Evolutionary conservation across 495 filamentous ascomycete genomes (phyloP), one percentile per base, ranked within the genome.

Genomic region (Stereocaulon alpinum): DNA sequence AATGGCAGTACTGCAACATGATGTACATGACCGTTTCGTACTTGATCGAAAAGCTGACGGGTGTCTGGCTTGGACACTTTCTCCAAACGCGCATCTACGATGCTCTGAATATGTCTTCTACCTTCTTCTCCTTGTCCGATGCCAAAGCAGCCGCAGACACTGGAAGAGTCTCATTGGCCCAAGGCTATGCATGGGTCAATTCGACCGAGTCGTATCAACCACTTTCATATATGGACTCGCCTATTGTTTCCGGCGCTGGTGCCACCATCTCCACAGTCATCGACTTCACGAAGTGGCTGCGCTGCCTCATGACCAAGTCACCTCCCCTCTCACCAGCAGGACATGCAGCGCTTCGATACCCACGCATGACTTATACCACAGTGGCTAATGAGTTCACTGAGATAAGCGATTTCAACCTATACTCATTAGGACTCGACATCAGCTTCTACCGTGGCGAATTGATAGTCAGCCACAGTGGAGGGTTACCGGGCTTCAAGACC

Each of bases 251-350:
- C n/a, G 80, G 79, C 18, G 78, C 77, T 0, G 81, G 81, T 0
- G 64, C 72, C 0, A 70, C 77, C 2, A 72, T 82, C 18, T 77
- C 74, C 18, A 80, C 66, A 27, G 80, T 80, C 4, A 61, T 72
- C 2, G 80, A 83, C 53, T 84, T 82, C 50, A 66, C 74, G 0
- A 72, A 68, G 17, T 84, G 79, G 78, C 43, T 81, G 4, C 67
- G 68, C 11, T 72, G 72, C n/a, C 24, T 70, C 63, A 68, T 74
- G 24, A 49, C 67, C 15, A 57, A 66, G 42, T 59, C 64, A 1
- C 63, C 62, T 2, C 73, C 74, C 1, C 53, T 76, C 5, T 67
- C 70, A 17, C 53, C 49, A 56, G 65, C 68, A 37, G 74, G 68
- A 1, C 72, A 77, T 47, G 66, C 67, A 29, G 67, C 68, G 6